Percentiles rank a stretch among this genome's conserved stretches.
Evolutionary conservation across 495 filamentous ascomycete species (phyloP).

Genomic region (Xylaria curta): DNA sequence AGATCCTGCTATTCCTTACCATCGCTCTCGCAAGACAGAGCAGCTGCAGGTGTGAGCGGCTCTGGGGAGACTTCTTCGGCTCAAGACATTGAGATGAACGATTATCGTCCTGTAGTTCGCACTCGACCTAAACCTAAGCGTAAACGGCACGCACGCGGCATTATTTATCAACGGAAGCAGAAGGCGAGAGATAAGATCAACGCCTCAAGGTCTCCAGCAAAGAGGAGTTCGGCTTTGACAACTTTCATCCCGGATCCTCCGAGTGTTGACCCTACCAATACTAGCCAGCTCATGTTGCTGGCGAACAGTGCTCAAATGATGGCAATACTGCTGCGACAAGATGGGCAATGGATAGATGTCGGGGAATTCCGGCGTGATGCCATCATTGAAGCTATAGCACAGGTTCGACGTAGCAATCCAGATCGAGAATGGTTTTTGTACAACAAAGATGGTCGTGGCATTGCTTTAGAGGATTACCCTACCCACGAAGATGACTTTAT

Average conservation of each 20-base stretch:
- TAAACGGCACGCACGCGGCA: neutral
- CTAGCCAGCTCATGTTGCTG: neutral
- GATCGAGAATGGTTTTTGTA: slow-evolving; percentile 17
- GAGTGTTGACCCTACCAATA: neutral
- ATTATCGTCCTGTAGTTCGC: neutral
- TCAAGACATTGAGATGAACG: neutral
- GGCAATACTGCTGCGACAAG: neutral
- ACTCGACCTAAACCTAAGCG: neutral
- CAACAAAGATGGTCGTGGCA: slow-evolving; percentile 12
- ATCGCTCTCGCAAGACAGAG: neutral
- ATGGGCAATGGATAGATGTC: neutral
- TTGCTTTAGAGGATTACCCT: slow-evolving; percentile 7
- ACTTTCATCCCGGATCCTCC: slow-evolving; percentile 1
- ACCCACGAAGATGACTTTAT: slow-evolving; percentile 12
- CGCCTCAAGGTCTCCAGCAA: neutral
- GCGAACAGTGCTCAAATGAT: neutral
- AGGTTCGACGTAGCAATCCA: slow-evolving; percentile 10
- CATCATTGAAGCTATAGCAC: slow-evolving; percentile 13
- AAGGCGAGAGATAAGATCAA: neutral
- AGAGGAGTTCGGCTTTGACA: neutral
- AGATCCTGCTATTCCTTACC: neutral
- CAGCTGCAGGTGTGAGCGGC: neutral
- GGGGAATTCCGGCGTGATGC: slow-evolving; percentile 2
- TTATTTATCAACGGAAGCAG: neutral
- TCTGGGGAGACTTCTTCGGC: neutral